Percentiles rank a stretch among this genome's conserved stretches.
Evolutionary conservation across 2,329 filamentous ascomycete species (phyloP).

Genomic region (Colletotrichum graminicola): DNA sequence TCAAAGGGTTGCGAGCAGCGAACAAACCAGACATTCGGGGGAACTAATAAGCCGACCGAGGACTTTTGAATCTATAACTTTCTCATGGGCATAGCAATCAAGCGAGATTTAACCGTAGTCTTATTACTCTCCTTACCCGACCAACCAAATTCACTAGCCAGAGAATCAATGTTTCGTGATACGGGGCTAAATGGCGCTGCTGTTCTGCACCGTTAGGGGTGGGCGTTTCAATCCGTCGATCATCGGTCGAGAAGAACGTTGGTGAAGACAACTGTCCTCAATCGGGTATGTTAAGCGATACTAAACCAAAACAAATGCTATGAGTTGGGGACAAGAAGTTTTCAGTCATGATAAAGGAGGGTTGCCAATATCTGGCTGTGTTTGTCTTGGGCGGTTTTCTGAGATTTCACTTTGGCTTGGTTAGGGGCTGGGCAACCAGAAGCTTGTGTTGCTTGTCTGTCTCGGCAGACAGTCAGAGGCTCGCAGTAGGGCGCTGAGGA

Average conservation of each 20-base stretch:
- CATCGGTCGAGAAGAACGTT: not conserved
- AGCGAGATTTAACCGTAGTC: not conserved
- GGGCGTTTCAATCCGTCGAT: constrained; percentile 25
- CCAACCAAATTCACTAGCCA: constrained; percentile 7
- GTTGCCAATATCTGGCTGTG: not conserved
- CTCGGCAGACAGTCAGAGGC: constrained; percentile 19
- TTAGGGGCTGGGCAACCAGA: constrained; percentile 21
- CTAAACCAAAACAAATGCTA: not conserved
- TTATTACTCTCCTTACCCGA: not conserved
- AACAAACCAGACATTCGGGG: not conserved
- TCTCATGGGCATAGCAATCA: not conserved
- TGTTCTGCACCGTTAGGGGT: constrained; percentile 7
- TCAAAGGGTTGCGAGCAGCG: not conserved
- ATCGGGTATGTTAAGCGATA: not conserved
- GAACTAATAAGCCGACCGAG: not conserved
- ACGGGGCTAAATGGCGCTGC: constrained; percentile 8
- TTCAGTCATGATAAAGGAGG: not conserved
- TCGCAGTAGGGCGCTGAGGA: constrained; percentile 13
- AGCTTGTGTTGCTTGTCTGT: constrained; percentile 36
- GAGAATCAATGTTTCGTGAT: constrained; percentile 19
- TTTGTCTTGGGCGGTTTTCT: not conserved
- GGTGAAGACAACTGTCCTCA: not conserved
- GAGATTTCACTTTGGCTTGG: constrained; percentile 5
- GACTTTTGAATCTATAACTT: not conserved
- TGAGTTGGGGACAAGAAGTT: too few relatives aligned